Base-by-base conservation (phyloP, 345 rosid genomes). In the Garcia nutans region DNA sequence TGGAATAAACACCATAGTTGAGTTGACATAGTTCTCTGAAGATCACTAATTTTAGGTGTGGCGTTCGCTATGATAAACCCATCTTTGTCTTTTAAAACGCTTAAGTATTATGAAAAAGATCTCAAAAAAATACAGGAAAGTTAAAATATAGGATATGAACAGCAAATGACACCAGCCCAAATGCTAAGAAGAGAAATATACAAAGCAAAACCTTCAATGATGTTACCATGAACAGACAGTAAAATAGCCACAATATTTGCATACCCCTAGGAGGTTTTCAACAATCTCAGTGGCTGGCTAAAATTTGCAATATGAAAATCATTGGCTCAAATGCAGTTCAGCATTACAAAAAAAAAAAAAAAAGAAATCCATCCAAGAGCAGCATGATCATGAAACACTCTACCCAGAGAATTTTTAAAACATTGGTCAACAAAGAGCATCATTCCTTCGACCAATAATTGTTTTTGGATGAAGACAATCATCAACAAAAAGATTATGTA, bases 401-500 rank as follows among this genome's bases (percentile, higher is more conserved):
- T 60, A 49, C n/a, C 31, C 20, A 3, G 63, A 10, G 47, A 31
- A 72, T 1, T 49, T 24, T 65, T 26, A 37, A 59, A 66, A 50
- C 26, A 28, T 31, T 59, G n/a, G 47, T 24, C 67, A 74, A 70
- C 71, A 42, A 76, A 71, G 62, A 71, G 10, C 31, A 74, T 28
- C 44, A 54, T 15, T 61, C 9, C 47, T 75, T 66, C 23, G 42
- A 62, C 28, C 20, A 52, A 59, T 16, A 50, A 41, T 22, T 37
- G 55, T 50, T 33, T 76, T 61, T 54, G 16, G 17, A 52, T 9
- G 54, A 70, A 52, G 47, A 70, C 5, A 11, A 50, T 33, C 11
- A 45, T 28, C 52, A 78, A 65, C 24, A 74, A 47, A 63, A 45
- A 66, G 55, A 19, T 20, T 26, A 4, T 23, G 52, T 75, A 20